These are phyloP conservation scores for Biscutella laevigata DNA, from an alignment of 441 rosid species.

Conservation along the genomic window DNA sequence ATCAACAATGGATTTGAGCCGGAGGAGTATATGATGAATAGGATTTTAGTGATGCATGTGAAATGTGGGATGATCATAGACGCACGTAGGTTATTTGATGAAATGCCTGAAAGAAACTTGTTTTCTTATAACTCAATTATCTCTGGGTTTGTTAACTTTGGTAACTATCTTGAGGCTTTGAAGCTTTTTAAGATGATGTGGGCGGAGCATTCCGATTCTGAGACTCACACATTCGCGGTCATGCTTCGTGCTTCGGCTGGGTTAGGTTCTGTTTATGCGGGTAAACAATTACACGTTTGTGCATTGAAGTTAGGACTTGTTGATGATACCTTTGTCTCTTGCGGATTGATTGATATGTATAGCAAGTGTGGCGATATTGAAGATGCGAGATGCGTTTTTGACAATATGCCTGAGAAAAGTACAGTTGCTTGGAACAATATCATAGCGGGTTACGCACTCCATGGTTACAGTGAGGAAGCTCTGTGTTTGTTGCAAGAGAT, in stretches of 20 bases:
- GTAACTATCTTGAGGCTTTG: conserved; percentile 57
- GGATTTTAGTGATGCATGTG: conserved; percentile 61
- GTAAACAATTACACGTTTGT: conserved; percentile 68
- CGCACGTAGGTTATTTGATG: conserved; percentile 61
- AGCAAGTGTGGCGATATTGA: conserved; percentile 76
- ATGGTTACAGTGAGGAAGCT: conserved; percentile 80
- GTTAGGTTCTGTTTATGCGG: conserved; percentile 43
- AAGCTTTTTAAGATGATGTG: conserved; percentile 56
- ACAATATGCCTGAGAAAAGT: conserved; percentile 65
- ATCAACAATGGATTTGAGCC: conserved; percentile 40
- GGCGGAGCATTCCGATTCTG: conserved; percentile 66
- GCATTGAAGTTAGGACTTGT: conserved; percentile 46
- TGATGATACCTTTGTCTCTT: conserved; percentile 50
- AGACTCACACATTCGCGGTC: conserved; percentile 43
- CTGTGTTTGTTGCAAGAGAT: conserved; percentile 56
- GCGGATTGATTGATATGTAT: conserved; percentile 84
- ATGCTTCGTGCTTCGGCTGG: conserved; percentile 70
- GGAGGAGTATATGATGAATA: conserved; percentile 59
- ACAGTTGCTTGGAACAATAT: conserved; percentile 81
- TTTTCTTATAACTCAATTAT: conserved; percentile 60
- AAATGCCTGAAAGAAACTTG: conserved; percentile 65
- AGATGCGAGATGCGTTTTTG: conserved; percentile 62
- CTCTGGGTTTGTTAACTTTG: conserved; percentile 50
- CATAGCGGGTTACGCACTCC: conserved; percentile 71
- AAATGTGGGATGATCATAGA: conserved; percentile 70